Evolutionary conservation across 495 filamentous ascomycete species (phyloP).

Genomic region (Chaetomium cochliodes): DNA sequence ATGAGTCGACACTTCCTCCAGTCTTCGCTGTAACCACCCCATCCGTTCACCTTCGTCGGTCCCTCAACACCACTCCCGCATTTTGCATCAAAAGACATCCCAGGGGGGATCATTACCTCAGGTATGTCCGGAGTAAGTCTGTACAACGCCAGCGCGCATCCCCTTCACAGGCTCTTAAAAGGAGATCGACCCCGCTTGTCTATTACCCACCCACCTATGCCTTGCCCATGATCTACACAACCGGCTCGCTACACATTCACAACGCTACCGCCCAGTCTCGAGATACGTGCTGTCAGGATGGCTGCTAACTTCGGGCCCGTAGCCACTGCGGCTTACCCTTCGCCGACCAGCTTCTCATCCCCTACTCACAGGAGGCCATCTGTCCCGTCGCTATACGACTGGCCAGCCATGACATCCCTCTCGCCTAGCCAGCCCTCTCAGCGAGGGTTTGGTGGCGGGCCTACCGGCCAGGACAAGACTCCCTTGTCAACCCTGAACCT

Average conservation of each 20-base stretch:
- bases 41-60: conserved; percentile 4
- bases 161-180: neutral
- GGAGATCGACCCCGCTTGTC: neutral
- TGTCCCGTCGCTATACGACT: conserved; percentile 37
- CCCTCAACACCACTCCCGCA: conserved; percentile 7
- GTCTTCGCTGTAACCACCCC: conserved; percentile 22
- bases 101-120: conserved; percentile 24
- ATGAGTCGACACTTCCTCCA: neutral
- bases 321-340: conserved; percentile 41
- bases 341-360: conserved; percentile 40
- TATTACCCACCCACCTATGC: neutral
- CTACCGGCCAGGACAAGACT: conserved; percentile 44
- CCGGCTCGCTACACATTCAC: neutral
- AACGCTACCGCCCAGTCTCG: neutral
- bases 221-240: neutral
- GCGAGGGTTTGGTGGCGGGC: conserved; percentile 35
- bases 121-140: conserved; percentile 23
- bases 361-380: conserved; percentile 38
- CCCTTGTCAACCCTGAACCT: conserved; percentile 55
- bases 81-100: conserved; percentile 22
- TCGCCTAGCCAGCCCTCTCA: conserved; percentile 39
- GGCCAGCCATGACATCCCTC: conserved; percentile 43
- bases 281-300: conserved; percentile 14
- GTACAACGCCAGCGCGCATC: neutral
- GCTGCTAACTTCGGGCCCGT: conserved; percentile 33